Percentiles rank a stretch among this genome's conserved stretches.
phyloP scores from a whole-genome alignment of 495 filamentous ascomycete species.

The Aspergillus sparsus region DNA sequence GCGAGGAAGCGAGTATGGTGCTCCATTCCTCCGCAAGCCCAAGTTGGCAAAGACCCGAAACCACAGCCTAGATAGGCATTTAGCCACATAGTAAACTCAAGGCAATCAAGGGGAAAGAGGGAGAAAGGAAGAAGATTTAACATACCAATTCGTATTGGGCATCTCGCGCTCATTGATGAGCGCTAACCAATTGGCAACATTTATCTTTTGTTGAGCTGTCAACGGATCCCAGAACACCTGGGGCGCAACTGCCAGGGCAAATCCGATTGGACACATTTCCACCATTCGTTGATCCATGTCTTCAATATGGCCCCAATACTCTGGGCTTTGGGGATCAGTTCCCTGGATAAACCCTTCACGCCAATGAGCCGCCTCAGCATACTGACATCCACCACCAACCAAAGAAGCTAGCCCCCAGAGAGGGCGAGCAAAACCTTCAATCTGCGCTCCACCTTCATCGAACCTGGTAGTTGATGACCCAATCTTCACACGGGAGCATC shows the following conservation, averaged over 20 bases:
- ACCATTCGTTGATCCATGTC: slow-evolving; percentile 83
- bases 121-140: background rate
- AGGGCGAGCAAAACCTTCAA: slow-evolving; percentile 74
- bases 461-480: slow-evolving; percentile 68
- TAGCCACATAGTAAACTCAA: too few relatives aligned
- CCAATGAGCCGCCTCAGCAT: slow-evolving; percentile 63
- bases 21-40: slow-evolving; percentile 69
- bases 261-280: slow-evolving; percentile 76
- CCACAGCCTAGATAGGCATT: slow-evolving; percentile 53
- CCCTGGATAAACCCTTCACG: slow-evolving; percentile 66
- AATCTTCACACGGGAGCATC: slow-evolving; percentile 56
- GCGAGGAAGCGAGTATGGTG: slow-evolving; percentile 62
- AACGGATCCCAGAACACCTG: slow-evolving; percentile 66
- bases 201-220: slow-evolving; percentile 55
- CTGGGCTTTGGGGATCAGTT: slow-evolving; percentile 62
- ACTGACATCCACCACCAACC: slow-evolving; percentile 64
- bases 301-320: slow-evolving; percentile 73
- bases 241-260: slow-evolving; percentile 62
- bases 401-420: slow-evolving; percentile 73
- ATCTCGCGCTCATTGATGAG: slow-evolving; percentile 74
- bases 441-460: slow-evolving; percentile 73
- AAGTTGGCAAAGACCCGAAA: slow-evolving; percentile 83
- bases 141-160: slow-evolving; percentile 61
- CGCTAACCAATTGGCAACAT: slow-evolving; percentile 68
- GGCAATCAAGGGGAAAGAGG: too few relatives aligned